These are phyloP conservation scores for Termitomyces sp. DNA, from an alignment of 768 basidiomycete species.

Conservation along the genomic window DNA sequence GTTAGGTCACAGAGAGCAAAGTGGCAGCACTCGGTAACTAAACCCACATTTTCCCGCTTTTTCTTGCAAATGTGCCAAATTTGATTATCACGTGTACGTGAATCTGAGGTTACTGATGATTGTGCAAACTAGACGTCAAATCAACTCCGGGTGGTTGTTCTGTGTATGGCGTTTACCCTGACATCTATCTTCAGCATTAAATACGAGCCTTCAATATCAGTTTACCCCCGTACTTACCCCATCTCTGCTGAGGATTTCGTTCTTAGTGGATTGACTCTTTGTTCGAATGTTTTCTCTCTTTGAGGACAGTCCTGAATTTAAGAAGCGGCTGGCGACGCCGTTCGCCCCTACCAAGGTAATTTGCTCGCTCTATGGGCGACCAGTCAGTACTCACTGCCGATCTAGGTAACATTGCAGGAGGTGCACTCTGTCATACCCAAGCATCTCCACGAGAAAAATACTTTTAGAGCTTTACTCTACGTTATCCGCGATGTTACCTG, in stretches of 20 bases:
- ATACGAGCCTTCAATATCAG: neutral
- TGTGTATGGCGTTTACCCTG: neutral
- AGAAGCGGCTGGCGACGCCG: neutral
- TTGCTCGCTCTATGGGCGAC: neutral
- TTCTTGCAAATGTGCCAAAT: neutral
- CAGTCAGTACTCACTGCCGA: no score
- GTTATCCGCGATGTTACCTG: constrained; percentile 45
- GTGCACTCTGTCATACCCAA: constrained; percentile 51
- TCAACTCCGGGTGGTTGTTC: neutral
- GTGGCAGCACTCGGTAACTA: no score
- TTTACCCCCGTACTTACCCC: neutral
- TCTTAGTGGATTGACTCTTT: neutral
- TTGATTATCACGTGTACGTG: neutral
- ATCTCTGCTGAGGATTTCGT: neutral
- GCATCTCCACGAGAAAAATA: constrained; percentile 48
- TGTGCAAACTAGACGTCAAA: no score
- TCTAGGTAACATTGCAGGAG: constrained; percentile 43
- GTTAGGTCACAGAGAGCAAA: no score
- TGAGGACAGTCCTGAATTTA: neutral
- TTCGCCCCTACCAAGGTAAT: neutral
- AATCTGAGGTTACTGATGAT: no score
- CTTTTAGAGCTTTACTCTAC: constrained; percentile 43
- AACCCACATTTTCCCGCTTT: no score
- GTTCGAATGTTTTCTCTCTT: neutral
- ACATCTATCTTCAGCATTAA: neutral